These are phyloP conservation scores for Plasmodium cynomolgi DNA, from an alignment of 169 alveolate genomes.

Conservation along the genomic window DNA sequence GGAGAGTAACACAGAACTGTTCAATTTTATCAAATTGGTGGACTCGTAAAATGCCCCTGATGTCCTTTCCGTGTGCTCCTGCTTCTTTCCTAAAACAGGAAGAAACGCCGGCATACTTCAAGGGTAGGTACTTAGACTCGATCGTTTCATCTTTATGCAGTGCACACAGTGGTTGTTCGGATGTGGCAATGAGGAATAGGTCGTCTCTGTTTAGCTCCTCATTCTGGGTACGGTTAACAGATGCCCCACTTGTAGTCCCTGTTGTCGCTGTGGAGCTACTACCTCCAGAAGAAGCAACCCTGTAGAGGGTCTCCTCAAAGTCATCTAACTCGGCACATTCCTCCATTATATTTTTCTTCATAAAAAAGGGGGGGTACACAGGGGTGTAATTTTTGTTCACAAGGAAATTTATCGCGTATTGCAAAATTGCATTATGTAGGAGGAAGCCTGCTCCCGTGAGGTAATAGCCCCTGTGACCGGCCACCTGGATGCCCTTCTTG, in stretches of 20 bases:
- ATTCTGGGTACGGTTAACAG: slow-evolving; percentile 22
- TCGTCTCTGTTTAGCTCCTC: slow-evolving; percentile 88
- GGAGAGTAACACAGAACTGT: slow-evolving; percentile 95
- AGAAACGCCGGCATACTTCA: slow-evolving; percentile 96
- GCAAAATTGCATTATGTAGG: slow-evolving; percentile 96
- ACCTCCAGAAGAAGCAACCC: slow-evolving; percentile 77
- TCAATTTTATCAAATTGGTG: slow-evolving; percentile 99
- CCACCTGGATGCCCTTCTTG: slow-evolving; percentile 95
- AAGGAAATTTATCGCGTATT: slow-evolving; percentile 94
- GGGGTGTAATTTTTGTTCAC: slow-evolving; percentile 94
- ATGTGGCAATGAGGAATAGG: slow-evolving; percentile 97
- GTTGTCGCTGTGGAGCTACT: background rate
- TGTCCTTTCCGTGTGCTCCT: slow-evolving; percentile 99
- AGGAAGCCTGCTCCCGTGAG: slow-evolving; percentile 96
- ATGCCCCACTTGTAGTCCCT: background rate
- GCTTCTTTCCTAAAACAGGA: slow-evolving; percentile 99
- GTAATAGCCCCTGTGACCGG: slow-evolving; percentile 99
- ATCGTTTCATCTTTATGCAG: slow-evolving; percentile 91
- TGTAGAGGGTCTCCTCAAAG: slow-evolving; percentile 97
- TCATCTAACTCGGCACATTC: slow-evolving; percentile 98
- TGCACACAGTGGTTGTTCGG: slow-evolving; percentile 99
- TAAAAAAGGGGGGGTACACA: slow-evolving; percentile 98
- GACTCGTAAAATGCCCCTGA: slow-evolving; percentile 98
- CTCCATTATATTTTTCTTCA: slow-evolving; percentile 95
- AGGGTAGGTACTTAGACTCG: slow-evolving; percentile 89